These are phyloP conservation scores for Vitis hybrid DNA, from an alignment of 177 flowering plant genomes.

Conservation along the genomic window DNA sequence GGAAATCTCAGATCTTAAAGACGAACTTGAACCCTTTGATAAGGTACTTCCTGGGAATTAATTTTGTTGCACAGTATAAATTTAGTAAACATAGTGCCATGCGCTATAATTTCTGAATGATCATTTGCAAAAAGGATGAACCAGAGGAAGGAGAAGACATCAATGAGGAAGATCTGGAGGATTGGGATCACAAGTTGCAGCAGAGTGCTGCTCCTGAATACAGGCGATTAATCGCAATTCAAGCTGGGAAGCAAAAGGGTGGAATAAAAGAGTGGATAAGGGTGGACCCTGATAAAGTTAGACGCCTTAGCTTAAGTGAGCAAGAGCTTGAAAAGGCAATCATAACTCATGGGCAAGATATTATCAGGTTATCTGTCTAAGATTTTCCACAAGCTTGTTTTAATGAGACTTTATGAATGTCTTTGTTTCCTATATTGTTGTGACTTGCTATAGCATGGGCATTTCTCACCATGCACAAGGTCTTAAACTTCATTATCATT, in stretches of 20 bases:
- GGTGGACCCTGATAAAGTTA: neutral
- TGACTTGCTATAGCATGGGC: too few relatives aligned
- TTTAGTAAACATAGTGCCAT: too few relatives aligned
- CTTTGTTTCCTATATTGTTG: too few relatives aligned
- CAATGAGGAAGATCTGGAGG: slow-evolving; percentile 1
- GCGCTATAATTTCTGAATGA: neutral
- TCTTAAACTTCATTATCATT: too few relatives aligned
- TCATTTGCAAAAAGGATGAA: neutral
- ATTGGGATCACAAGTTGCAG: slow-evolving; percentile 3
- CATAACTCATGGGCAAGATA: slow-evolving; percentile 9
- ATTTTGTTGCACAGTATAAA: neutral
- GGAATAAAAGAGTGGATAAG: slow-evolving; percentile 5
- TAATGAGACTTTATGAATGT: neutral
- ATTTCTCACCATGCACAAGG: too few relatives aligned
- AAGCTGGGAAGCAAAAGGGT: slow-evolving; percentile 6
- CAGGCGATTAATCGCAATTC: slow-evolving; percentile 8
- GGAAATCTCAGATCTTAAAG: slow-evolving; percentile 4
- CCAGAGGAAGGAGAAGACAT: neutral
- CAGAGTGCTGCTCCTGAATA: slow-evolving; percentile 5
- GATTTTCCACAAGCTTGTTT: neutral
- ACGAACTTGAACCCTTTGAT: neutral
- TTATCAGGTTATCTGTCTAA: neutral
- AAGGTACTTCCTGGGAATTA: neutral
- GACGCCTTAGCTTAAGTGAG: slow-evolving; percentile 9
- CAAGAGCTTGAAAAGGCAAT: slow-evolving; percentile 11